Conservation (phyloP, 345 rosid genomes). For the Eucalyptus virginea region DNA sequence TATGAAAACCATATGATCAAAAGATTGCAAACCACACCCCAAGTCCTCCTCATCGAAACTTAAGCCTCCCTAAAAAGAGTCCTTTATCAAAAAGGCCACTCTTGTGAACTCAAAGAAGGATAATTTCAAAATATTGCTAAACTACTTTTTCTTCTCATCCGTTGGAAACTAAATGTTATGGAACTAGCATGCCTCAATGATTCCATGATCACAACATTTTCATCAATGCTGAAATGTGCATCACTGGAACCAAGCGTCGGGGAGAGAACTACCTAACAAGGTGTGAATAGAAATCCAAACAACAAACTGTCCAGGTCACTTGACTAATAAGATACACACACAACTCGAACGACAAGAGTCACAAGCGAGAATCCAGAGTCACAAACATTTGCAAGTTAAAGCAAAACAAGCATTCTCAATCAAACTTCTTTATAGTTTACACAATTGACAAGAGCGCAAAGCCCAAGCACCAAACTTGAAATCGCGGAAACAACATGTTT, state of each 20-base stretch:
- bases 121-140: background rate
- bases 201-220: background rate
- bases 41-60: background rate
- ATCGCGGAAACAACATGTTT: background rate
- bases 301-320: background rate
- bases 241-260: background rate
- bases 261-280: background rate
- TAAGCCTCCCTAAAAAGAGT: background rate
- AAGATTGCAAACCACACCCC: background rate
- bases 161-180: background rate
- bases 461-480: background rate
- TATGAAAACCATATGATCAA: background rate
- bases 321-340: background rate
- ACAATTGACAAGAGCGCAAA: background rate
- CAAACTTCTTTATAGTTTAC: background rate
- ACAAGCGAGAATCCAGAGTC: background rate
- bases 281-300: background rate
- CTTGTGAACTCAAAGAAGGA: background rate
- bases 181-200: background rate
- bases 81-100: background rate
- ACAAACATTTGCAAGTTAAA: background rate
- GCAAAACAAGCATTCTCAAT: background rate
- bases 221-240: background rate
- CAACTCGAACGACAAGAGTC: background rate
- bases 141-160: background rate